A percentile compares a stretch with the other conserved stretches of the same genome.
Conservation (phyloP, 495 filamentous ascomycete species). For the Tuber calosporum region DNA sequence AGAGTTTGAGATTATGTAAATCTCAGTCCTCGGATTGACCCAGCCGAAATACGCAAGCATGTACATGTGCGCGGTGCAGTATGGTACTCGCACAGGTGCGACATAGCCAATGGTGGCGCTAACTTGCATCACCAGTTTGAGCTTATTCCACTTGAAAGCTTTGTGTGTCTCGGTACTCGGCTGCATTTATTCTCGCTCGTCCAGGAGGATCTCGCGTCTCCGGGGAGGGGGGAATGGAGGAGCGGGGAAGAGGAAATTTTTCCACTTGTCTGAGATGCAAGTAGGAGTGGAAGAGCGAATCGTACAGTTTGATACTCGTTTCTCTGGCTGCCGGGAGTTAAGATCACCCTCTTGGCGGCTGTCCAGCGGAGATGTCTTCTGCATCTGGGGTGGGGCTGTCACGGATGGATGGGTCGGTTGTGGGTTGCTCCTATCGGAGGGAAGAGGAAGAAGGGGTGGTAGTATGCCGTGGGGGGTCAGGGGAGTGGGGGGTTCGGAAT, state of each 20-base stretch:
- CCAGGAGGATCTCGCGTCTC: background rate
- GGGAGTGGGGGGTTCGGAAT: background rate
- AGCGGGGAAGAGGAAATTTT: background rate
- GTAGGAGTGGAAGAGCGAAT: background rate
- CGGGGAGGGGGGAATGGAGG: background rate
- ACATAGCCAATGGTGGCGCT: background rate
- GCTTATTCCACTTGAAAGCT: background rate
- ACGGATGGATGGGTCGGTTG: background rate
- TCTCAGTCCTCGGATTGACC: background rate
- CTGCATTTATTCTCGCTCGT: background rate
- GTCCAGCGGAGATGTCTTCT: background rate
- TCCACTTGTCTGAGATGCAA: background rate
- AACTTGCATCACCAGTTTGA: background rate
- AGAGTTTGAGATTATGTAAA: background rate
- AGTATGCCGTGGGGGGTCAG: background rate
- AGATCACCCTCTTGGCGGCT: background rate
- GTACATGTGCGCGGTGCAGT: too few species aligned
- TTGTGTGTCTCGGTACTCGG: background rate
- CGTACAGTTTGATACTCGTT: background rate
- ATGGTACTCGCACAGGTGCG: background rate
- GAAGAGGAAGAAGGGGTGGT: background rate
- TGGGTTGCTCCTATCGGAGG: background rate
- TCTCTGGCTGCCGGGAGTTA: background rate
- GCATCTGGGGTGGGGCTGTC: background rate
- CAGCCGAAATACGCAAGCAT: background rate